phyloP scores from a whole-genome alignment of 805 yeast species.

The Pichia deserticola region DNA sequence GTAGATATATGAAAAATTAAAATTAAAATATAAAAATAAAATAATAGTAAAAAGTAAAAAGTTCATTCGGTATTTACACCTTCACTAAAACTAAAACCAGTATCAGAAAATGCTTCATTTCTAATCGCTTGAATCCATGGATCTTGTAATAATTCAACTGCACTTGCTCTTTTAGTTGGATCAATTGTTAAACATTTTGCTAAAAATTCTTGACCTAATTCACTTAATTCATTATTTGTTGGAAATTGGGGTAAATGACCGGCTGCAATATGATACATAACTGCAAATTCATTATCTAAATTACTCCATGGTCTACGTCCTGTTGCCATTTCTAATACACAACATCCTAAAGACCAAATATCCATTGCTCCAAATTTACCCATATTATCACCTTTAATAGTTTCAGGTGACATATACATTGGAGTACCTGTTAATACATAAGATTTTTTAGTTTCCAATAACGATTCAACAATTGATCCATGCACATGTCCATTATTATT shows the following conservation, averaged over 20 bases:
- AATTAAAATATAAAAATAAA: neutral
- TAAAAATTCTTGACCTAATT: conserved; percentile 64
- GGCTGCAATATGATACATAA: conserved; percentile 96
- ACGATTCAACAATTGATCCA: neutral
- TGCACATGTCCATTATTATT: neutral
- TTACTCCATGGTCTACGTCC: conserved; percentile 96
- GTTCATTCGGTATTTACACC: conserved; percentile 1
- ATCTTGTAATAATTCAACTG: conserved; percentile 76
- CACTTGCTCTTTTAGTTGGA: conserved; percentile 72
- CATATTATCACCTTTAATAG: conserved; percentile 66
- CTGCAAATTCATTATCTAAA: conserved; percentile 95
- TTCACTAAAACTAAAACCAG: conserved; percentile 7
- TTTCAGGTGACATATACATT: conserved; percentile 99
- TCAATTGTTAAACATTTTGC: conserved; percentile 73
- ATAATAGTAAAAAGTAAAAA: neutral
- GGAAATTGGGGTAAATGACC: conserved; percentile 90
- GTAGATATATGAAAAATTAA: too few relatives aligned
- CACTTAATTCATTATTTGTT: conserved; percentile 64
- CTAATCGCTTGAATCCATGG: conserved; percentile 82
- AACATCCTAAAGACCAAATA: conserved; percentile 96
- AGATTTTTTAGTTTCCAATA: conserved; percentile 15
- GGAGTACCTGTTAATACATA: conserved; percentile 80
- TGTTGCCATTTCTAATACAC: conserved; percentile 92
- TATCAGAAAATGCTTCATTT: conserved; percentile 56
- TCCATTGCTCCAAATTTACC: conserved; percentile 66